Base-by-base conservation (phyloP, 345 rosid genomes). In the Excoecaria agallocha region DNA sequence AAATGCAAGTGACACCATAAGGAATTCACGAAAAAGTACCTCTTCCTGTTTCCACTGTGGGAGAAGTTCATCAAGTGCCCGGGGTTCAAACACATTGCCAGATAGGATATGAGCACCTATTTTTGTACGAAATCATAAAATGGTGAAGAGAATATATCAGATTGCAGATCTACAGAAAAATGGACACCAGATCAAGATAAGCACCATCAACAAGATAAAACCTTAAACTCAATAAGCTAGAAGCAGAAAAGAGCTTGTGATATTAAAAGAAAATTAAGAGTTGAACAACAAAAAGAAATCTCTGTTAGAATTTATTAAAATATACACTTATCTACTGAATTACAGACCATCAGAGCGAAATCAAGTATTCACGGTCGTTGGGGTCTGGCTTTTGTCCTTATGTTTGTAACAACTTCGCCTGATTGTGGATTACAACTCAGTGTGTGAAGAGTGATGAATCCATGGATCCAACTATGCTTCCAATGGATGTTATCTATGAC, bases 21-120 rank as follows among this genome's bases (percentile, higher is more conserved):
- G 60, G 39, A 69, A 17, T 38, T 22, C 24, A 55, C 12, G 38
- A 81, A 67, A 85, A 61, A 69, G 39, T 72, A 94, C 98, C 88
- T 92, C 84, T 80, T 94, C 92, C 73, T 92, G 85, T 88, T 86
- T 87, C 98, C 98, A 92, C n/a, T 85, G 83, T 25, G 98, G 97
- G 11, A 94, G 85, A 77, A 94, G 91, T 69, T 94, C 98, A 78
- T 92, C 83, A 73, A 94, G 78, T 41, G 98, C 98, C 19, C 89
- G 77, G 58, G 98, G 93, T 78, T 94, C 95, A 81, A 92, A 86
- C 66, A 92, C 98, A 82, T 91, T 94, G 16, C 95, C 98, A 66
- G 97, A 92, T 25, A 94, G 77, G 22, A 92, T 85, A 71, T 94
- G 97, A 81, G 90, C 97, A 82, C 98, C 98, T 94, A 72, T 12